phyloP scores from a whole-genome alignment of 352 stramenopile species.

The Phytophthora pini region DNA sequence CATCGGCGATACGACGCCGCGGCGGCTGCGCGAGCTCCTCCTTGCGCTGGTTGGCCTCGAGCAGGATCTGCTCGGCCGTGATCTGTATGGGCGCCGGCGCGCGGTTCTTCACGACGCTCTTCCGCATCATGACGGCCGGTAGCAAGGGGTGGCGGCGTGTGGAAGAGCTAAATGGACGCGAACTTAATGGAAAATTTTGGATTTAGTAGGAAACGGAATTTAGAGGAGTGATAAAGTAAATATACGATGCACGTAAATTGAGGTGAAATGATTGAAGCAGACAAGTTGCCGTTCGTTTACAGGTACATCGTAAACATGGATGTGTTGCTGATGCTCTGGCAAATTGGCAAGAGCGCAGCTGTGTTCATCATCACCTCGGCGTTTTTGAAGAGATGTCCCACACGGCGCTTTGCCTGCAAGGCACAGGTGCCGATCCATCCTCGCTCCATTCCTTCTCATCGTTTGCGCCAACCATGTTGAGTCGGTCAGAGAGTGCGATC shows the following conservation, averaged over 20 bases:
- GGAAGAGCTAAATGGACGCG: neutral
- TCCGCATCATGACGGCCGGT: constrained; percentile 69
- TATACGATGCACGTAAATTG: neutral
- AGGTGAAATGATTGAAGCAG: constrained; percentile 3
- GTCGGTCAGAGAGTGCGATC: no score
- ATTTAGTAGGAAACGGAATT: constrained; percentile 6
- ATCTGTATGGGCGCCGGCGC: constrained; percentile 99
- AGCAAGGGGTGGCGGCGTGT: neutral
- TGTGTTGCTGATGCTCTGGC: constrained; percentile 7
- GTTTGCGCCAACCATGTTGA: constrained; percentile 11
- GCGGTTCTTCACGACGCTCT: constrained; percentile 97
- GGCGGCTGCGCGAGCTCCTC: constrained; percentile 79
- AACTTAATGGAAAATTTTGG: constrained; percentile 8
- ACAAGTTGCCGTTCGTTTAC: constrained; percentile 4
- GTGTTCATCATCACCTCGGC: neutral
- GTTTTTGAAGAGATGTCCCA: constrained; percentile 6
- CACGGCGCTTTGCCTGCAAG: constrained; percentile 1
- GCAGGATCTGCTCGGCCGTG: constrained; percentile 98
- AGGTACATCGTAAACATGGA: neutral
- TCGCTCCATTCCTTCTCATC: constrained; percentile 8
- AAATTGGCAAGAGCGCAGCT: constrained; percentile 9
- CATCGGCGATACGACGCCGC: constrained; percentile 88
- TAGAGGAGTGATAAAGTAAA: constrained; percentile 3
- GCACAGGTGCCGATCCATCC: constrained; percentile 7
- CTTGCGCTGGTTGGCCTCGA: constrained; percentile 92